Evolutionary conservation across 768 basidiomycete genomes (phyloP).

Genomic region (Lentinula boryana): DNA sequence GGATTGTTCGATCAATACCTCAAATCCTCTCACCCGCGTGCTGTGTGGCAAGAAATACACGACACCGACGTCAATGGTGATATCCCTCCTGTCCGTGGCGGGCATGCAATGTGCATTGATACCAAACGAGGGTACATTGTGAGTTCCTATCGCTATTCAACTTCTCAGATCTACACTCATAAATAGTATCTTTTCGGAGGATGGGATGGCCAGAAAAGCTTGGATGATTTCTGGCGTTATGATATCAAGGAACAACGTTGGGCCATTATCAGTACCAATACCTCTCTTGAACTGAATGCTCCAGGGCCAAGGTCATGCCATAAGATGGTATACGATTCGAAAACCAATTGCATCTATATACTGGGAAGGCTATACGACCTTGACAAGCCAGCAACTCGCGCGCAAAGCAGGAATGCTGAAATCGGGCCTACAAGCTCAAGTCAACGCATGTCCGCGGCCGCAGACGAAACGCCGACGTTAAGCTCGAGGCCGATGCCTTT

Average conservation of each 20-base stretch:
- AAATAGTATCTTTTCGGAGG: conserved; percentile 65
- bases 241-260: conserved; percentile 54
- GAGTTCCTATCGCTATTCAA: neutral
- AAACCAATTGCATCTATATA: conserved; percentile 64
- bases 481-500: conserved; percentile 27
- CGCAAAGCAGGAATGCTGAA: conserved; percentile 16
- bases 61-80: conserved; percentile 64
- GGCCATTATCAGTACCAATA: conserved; percentile 51
- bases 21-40: conserved; percentile 49
- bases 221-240: conserved; percentile 81
- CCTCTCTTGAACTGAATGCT: conserved; percentile 53
- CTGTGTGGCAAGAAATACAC: conserved; percentile 53
- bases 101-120: conserved; percentile 81
- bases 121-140: conserved; percentile 45
- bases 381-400: conserved; percentile 25
- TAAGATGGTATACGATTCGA: conserved; percentile 76
- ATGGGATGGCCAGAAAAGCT: conserved; percentile 65
- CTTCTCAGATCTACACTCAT: neutral
- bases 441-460: neutral
- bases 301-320: conserved; percentile 73
- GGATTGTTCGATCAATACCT: conserved; percentile 62
- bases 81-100: conserved; percentile 61
- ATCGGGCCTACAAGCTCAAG: neutral
- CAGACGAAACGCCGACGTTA: conserved; percentile 7
- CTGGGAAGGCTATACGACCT: conserved; percentile 63